Evolutionary conservation across 345 rosid genomes (phyloP).

Genomic region (Arabidopsis arenosa): DNA sequence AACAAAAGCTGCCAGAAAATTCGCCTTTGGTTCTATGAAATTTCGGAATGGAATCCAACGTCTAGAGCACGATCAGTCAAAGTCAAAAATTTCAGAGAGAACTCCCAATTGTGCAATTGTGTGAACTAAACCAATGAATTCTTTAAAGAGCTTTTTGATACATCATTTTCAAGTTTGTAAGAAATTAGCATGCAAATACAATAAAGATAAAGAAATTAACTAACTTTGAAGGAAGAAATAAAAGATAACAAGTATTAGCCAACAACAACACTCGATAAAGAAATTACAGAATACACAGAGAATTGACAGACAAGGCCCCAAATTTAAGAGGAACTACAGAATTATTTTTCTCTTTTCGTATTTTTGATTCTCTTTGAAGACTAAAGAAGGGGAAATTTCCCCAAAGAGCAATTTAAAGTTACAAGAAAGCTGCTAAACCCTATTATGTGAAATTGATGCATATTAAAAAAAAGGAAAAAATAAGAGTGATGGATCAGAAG

Average conservation of each 20-base stretch:
- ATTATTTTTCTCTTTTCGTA: slow-evolving; percentile 31
- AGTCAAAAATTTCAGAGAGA: not conserved
- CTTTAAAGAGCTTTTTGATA: not conserved
- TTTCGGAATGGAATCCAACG: slow-evolving; percentile 23
- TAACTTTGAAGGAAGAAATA: no score
- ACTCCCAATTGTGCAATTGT: not conserved
- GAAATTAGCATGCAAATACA: not conserved
- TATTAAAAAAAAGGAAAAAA: not conserved
- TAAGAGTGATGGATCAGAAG: slow-evolving; percentile 44
- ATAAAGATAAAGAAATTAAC: not conserved
- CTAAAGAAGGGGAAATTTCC: slow-evolving; percentile 27
- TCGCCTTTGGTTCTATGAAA: not conserved
- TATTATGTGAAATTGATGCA: slow-evolving; percentile 34
- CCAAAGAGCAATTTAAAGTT: slow-evolving; percentile 19
- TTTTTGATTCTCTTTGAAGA: slow-evolving; percentile 32
- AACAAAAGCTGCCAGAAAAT: slow-evolving; percentile 10
- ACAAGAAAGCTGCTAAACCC: slow-evolving; percentile 34
- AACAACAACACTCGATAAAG: slow-evolving; percentile 11
- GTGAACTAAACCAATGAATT: not conserved
- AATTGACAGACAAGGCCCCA: slow-evolving; percentile 10
- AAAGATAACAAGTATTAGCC: not conserved
- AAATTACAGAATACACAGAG: slow-evolving; percentile 33
- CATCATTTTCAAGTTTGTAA: not conserved
- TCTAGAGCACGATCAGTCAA: not conserved
- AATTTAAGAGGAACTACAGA: slow-evolving; percentile 23